Percentiles rank a stretch among this genome's conserved stretches.
These are phyloP conservation scores for Alternaria hordeiaustralica DNA, from an alignment of 2,329 filamentous ascomycete genomes.

Conservation along the genomic window DNA sequence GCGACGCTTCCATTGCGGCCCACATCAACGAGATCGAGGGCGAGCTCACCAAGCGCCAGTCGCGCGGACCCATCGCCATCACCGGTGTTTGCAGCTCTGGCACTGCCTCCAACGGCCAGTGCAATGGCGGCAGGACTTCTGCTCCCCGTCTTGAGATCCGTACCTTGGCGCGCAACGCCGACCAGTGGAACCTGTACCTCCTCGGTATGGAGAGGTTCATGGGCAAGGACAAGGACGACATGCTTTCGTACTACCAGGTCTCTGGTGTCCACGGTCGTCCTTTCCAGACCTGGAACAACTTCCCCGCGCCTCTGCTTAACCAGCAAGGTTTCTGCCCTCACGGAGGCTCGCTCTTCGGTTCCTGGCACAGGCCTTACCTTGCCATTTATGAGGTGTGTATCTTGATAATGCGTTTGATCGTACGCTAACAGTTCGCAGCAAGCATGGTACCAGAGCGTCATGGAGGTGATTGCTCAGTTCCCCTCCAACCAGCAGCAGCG, in stretches of 20 bases:
- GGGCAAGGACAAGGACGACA: slow-evolving; percentile 66
- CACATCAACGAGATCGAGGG: slow-evolving; percentile 34
- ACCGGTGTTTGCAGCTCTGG: slow-evolving; percentile 37
- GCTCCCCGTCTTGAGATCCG: slow-evolving; percentile 69
- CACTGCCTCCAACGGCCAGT: slow-evolving; percentile 31
- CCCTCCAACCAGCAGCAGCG: slow-evolving; percentile 47
- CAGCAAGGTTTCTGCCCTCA: slow-evolving; percentile 77
- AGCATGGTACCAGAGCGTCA: slow-evolving; percentile 50
- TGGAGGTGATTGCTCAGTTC: slow-evolving; percentile 52
- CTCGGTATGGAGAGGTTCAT: slow-evolving; percentile 77
- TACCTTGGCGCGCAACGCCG: slow-evolving; percentile 65
- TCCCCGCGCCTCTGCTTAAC: slow-evolving; percentile 52
- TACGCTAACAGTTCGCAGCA: slow-evolving; percentile 42
- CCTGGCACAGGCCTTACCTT: slow-evolving; percentile 86
- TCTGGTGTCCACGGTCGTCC: slow-evolving; percentile 82
- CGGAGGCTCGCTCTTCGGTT: slow-evolving; percentile 74
- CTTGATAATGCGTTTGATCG: background rate
- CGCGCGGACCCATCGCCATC: slow-evolving; percentile 29
- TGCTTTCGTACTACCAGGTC: slow-evolving; percentile 79
- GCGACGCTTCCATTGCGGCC: slow-evolving; percentile 27
- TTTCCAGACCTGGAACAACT: slow-evolving; percentile 62
- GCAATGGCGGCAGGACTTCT: slow-evolving; percentile 35
- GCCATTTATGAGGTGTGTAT: slow-evolving; percentile 62
- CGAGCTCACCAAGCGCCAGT: slow-evolving; percentile 34
- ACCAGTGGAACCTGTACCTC: slow-evolving; percentile 79